Conservation (phyloP, 2,329 filamentous ascomycete genomes). For the Calonectria fujianensis region DNA sequence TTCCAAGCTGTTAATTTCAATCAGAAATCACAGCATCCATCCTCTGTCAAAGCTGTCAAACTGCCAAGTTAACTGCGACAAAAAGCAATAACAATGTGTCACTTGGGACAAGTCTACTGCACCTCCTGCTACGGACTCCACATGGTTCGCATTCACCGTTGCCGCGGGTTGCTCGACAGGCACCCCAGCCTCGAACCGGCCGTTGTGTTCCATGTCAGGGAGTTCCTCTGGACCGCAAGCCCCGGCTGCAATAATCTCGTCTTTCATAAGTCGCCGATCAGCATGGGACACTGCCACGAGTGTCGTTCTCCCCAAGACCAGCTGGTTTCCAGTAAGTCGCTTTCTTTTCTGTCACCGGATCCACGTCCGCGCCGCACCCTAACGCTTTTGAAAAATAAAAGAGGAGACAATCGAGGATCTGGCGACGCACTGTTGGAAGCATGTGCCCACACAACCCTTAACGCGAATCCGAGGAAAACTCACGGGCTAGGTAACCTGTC, state of each 20-base stretch:
- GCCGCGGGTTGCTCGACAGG: constrained; percentile 28
- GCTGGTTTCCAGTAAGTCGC: constrained; percentile 9
- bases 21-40: constrained; percentile 1
- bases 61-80: not conserved
- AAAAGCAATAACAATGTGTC: constrained; percentile 25
- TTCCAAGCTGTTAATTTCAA: not conserved
- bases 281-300: constrained; percentile 34
- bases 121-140: constrained; percentile 35
- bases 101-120: constrained; percentile 35
- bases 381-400: not conserved
- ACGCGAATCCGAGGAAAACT: not conserved
- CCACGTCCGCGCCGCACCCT: not conserved
- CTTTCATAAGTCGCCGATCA: constrained; percentile 35
- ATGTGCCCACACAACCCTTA: constrained; percentile 1
- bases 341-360: not conserved
- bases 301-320: constrained; percentile 30
- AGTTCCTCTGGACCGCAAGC: constrained; percentile 30
- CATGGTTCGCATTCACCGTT: constrained; percentile 37
- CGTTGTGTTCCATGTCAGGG: constrained; percentile 31
- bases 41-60: not conserved
- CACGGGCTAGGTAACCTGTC: not conserved
- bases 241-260: constrained; percentile 34
- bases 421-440: constrained; percentile 25
- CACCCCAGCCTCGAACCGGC: constrained; percentile 26
- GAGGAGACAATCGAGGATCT: constrained; percentile 22